Evolutionary conservation across 352 stramenopile species (phyloP), one percentile per base, ranked within the genome.

Genomic region (Pythium graminicola): DNA sequence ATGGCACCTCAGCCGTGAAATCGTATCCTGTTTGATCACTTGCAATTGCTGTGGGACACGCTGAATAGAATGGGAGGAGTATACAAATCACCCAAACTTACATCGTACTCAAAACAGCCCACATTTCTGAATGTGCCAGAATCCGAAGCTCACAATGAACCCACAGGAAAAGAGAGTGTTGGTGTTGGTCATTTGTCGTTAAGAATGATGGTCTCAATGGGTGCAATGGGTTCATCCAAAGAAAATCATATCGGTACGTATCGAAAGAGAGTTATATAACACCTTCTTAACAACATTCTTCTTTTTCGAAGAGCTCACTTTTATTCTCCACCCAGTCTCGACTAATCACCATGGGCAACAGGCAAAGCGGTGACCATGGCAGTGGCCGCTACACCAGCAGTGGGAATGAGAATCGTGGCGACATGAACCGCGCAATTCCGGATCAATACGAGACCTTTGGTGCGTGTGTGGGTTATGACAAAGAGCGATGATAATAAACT

Each of bases 381-480:
- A 14, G 42, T 22, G 13, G 31, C 19, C 23, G 38, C n/a, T n/a
- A n/a, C n/a, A n/a, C n/a, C n/a, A n/a, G n/a, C 10, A 22, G 49
- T 24, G n/a, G 57, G n/a, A n/a, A n/a, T 45, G 44, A 50, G 20
- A 60, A 53, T 28, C 33, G 36, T 4, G 35, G 7, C 24, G 33
- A 70, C 48, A 50, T 72, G 24, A 77, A 77, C 62, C 36, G 48
- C 31, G 65, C 70, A 20, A 81, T 84, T 17, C 66, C 70, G 1
- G 73, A 85, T 57, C 72, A 73, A 50, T 85, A 70, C 50, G 74
- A 85, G 57, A 81, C 72, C 22, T 81, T 81, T 41, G 72, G 74
- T 85, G 44, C 39, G 64, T 65, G 19, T n/a, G n/a, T n/a, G n/a
- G n/a, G n/a, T n/a, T n/a, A n/a, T n/a, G n/a, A n/a, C n/a, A n/a